These are phyloP conservation scores for Excoecaria cochinchinensis DNA, from an alignment of 345 rosid species.

Conservation along the genomic window DNA sequence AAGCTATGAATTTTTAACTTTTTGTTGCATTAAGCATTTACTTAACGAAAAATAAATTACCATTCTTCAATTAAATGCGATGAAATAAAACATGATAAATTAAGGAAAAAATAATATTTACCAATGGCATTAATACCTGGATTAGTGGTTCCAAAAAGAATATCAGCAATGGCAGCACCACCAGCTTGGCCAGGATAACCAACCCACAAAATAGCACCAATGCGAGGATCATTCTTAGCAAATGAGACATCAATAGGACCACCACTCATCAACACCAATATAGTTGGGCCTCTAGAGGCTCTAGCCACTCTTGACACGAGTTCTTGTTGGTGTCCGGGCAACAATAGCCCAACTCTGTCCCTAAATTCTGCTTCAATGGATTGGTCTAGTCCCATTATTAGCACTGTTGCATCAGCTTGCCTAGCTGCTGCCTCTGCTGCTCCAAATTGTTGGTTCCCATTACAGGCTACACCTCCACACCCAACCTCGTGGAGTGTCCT, in stretches of 20 bases:
- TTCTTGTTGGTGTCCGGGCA: conserved; percentile 36
- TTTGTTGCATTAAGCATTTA: too few species aligned
- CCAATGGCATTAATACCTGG: too few species aligned
- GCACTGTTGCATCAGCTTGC: conserved; percentile 30
- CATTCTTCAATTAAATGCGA: too few species aligned
- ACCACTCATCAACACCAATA: conserved; percentile 33
- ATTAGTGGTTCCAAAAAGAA: conserved; percentile 29
- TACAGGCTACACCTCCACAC: conserved; percentile 23
- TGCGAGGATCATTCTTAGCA: conserved; percentile 30
- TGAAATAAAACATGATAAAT: too few species aligned
- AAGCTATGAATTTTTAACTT: too few species aligned
- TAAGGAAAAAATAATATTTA: too few species aligned
- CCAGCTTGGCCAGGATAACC: conserved; percentile 39
- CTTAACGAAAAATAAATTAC: too few species aligned
- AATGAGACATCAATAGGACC: conserved; percentile 35
- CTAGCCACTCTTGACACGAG: conserved; percentile 34
- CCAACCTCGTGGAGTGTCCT: conserved; percentile 24
- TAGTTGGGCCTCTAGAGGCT: conserved; percentile 32
- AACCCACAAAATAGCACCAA: conserved; percentile 37
- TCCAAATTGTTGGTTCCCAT: conserved; percentile 21
- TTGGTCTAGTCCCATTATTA: conserved; percentile 37
- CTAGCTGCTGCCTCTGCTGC: conserved; percentile 27
- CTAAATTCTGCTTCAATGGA: conserved; percentile 29
- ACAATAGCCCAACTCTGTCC: conserved; percentile 26
- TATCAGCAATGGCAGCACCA: conserved; percentile 36